Percentiles rank a stretch among this genome's conserved stretches.
Evolutionary conservation across 2,329 filamentous ascomycete genomes (phyloP).

Genomic region (Colletotrichum siamense): DNA sequence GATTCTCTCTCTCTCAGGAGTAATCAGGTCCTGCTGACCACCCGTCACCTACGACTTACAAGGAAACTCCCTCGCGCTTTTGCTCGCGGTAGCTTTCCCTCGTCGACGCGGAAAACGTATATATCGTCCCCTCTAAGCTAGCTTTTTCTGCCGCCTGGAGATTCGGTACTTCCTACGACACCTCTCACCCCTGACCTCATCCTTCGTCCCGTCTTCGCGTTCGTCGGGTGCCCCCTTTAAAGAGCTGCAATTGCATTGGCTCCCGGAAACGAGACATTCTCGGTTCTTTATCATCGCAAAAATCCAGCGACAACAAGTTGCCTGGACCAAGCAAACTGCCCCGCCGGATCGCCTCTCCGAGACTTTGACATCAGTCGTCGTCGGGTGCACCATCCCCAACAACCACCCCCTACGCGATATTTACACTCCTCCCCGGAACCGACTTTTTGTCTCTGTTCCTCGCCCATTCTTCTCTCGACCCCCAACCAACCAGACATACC

Average conservation of each 20-base stretch:
- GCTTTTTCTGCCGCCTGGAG: not conserved
- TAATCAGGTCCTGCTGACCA: constrained; percentile 12
- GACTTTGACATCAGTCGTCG: constrained; percentile 11
- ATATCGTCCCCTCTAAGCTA: not conserved
- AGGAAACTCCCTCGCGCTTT: constrained; percentile 6
- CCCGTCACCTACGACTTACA: not conserved
- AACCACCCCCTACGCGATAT: constrained; percentile 12
- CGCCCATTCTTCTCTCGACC: not conserved
- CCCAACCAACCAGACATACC: not conserved
- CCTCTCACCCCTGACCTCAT: not conserved
- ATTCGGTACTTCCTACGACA: not conserved
- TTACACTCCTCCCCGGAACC: constrained; percentile 17
- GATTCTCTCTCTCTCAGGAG: not conserved
- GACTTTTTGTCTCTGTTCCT: constrained; percentile 5
- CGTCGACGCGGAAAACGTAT: not conserved
- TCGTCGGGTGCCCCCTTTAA: not conserved
- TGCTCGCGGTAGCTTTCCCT: constrained; percentile 3
- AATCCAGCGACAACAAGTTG: not conserved
- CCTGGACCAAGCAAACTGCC: constrained; percentile 1
- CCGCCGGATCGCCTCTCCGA: constrained; percentile 16
- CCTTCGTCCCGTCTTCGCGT: constrained; percentile 16
- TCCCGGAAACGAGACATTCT: not conserved
- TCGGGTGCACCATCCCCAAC: not conserved
- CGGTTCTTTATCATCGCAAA: not conserved
- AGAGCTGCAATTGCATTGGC: constrained; percentile 5